Evolutionary conservation across 2,329 filamentous ascomycete species (phyloP).

Genomic region (Trichoderma simmonsii): DNA sequence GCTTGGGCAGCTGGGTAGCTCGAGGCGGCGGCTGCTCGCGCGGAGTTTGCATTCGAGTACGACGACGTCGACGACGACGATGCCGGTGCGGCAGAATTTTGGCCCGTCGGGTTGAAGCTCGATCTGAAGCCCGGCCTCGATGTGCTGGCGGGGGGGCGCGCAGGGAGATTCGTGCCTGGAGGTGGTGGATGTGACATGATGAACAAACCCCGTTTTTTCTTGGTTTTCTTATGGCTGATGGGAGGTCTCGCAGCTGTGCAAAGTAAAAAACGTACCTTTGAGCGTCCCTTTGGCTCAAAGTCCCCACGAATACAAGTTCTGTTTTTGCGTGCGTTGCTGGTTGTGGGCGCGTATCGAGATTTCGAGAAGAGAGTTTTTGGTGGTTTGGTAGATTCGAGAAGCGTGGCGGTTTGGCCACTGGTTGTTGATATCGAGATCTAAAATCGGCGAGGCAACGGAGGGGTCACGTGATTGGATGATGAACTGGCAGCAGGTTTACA

Average conservation of each 20-base stretch:
- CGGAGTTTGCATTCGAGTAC: constrained; percentile 32
- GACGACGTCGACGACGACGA: constrained; percentile 20
- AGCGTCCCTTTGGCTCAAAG: constrained; percentile 39
- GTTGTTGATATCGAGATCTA: not conserved
- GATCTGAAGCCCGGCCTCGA: constrained; percentile 46
- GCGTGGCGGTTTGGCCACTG: not conserved
- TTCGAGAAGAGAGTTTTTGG: not conserved
- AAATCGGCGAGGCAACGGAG: not conserved
- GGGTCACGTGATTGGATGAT: not conserved
- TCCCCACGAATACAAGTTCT: not conserved
- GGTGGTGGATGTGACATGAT: constrained; percentile 84
- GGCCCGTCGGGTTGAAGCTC: constrained; percentile 45
- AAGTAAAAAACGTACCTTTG: constrained; percentile 47
- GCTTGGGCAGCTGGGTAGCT: constrained; percentile 34
- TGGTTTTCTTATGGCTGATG: not conserved
- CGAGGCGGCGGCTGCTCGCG: not conserved
- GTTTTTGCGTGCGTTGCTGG: too few relatives aligned
- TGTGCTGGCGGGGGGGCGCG: constrained; percentile 63
- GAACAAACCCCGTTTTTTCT: constrained; percentile 44
- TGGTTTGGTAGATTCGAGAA: not conserved
- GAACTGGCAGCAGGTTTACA: not conserved
- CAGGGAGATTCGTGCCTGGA: constrained; percentile 72
- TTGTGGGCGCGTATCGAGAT: not conserved
- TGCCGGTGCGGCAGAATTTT: constrained; percentile 36
- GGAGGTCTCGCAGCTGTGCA: constrained; percentile 21